These are phyloP conservation scores for Cenococcum geophilum DNA, from an alignment of 495 filamentous ascomycete genomes.

Conservation along the genomic window DNA sequence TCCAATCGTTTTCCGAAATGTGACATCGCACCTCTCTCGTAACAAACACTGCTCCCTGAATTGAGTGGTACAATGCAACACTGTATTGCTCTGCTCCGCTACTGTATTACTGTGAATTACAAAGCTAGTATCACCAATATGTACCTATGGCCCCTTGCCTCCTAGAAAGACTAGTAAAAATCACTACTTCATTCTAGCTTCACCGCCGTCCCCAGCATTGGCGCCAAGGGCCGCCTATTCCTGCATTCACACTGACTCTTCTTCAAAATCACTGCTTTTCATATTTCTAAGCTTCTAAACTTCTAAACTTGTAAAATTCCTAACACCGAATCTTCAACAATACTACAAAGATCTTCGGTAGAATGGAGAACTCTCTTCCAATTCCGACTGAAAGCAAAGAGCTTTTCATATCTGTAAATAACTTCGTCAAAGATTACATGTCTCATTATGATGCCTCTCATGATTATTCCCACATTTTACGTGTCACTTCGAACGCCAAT, in stretches of 20 bases:
- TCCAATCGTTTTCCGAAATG: background rate
- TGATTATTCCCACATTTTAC: slow-evolving; percentile 74
- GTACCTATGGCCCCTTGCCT: background rate
- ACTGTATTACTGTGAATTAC: background rate
- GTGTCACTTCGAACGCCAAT: slow-evolving; percentile 68
- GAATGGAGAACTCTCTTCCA: slow-evolving; percentile 13
- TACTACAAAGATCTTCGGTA: background rate
- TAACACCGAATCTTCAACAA: background rate
- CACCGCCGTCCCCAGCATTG: background rate
- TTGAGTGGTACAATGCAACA: background rate
- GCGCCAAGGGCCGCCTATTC: slow-evolving; percentile 2
- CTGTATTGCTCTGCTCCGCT: background rate
- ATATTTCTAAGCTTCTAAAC: background rate
- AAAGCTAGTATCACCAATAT: background rate
- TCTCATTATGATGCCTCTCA: slow-evolving; percentile 75
- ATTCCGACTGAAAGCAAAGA: slow-evolving; percentile 13
- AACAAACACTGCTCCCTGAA: background rate
- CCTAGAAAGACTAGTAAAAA: background rate
- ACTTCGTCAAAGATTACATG: slow-evolving; percentile 68
- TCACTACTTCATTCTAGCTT: background rate
- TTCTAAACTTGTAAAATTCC: background rate
- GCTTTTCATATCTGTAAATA: slow-evolving; percentile 41
- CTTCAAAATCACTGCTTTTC: background rate
- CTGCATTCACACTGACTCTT: background rate
- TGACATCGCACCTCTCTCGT: slow-evolving; percentile 4